Percentiles rank a stretch among this genome's conserved stretches.
Conservation (phyloP, 108 stramenopile genomes). For the Conticribra guillardii region DNA sequence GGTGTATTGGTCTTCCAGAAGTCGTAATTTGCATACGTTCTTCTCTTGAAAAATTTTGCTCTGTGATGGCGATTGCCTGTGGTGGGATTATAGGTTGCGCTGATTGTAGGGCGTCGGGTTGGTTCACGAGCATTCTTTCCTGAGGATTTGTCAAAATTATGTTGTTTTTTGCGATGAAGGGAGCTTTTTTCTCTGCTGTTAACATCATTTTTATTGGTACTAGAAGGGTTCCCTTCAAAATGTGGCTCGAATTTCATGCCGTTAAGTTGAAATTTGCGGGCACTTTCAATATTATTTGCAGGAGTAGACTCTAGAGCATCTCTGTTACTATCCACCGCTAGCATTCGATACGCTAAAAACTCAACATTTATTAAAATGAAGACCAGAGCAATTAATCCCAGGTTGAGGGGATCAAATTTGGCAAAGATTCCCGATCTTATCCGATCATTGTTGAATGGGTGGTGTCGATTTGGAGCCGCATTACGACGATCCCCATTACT, state of each 20-base stretch:
- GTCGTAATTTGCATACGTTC: conserved; percentile 4
- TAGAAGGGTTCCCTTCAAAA: too few relatives aligned
- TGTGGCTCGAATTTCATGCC: too few relatives aligned
- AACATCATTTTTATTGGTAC: too few relatives aligned
- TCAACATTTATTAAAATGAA: not conserved
- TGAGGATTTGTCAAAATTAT: not conserved
- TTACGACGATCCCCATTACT: not conserved
- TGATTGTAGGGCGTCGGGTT: too few relatives aligned
- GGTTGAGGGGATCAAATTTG: not conserved
- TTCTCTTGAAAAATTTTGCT: not conserved
- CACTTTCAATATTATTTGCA: too few relatives aligned
- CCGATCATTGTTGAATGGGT: not conserved
- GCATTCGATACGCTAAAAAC: not conserved
- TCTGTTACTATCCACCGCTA: not conserved
- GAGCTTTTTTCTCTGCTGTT: too few relatives aligned
- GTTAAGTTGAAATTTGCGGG: not conserved
- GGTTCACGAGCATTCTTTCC: not conserved
- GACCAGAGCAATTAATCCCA: not conserved
- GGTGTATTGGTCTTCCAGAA: conserved; percentile 37
- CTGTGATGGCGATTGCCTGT: not conserved
- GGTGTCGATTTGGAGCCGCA: not conserved
- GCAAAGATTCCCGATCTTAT: not conserved
- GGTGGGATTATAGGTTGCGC: not conserved
- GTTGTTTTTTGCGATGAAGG: not conserved
- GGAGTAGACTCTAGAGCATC: not conserved